Percentiles rank a stretch among this genome's conserved stretches.
Conservation (phyloP, 331 rosid species). For the Ulmus americana region DNA sequence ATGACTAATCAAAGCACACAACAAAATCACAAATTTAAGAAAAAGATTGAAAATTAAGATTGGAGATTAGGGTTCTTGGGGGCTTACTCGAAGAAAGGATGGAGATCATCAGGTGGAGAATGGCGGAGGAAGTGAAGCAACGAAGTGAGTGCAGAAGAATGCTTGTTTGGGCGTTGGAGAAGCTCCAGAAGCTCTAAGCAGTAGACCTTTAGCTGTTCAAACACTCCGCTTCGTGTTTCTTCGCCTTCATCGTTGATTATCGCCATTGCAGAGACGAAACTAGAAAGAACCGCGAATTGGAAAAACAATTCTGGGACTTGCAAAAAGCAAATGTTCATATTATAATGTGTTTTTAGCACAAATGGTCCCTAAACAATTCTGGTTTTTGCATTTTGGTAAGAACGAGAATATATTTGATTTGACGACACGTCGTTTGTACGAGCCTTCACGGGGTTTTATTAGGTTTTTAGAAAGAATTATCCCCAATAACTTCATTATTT, state of each 20-base stretch:
- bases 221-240: conserved; percentile 31
- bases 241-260: not conserved
- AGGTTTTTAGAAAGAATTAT: too few species aligned
- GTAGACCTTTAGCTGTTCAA: conserved; percentile 47
- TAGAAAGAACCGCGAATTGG: conserved; percentile 3
- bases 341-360: too few species aligned
- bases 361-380: too few species aligned
- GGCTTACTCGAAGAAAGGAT: conserved; percentile 72
- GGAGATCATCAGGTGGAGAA: conserved; percentile 45
- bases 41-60: not conserved
- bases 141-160: conserved; percentile 39
- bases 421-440: too few species aligned
- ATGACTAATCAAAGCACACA: not conserved
- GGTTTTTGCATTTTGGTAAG: too few species aligned
- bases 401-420: too few species aligned
- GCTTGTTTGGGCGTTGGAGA: conserved; percentile 51
- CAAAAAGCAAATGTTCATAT: too few species aligned
- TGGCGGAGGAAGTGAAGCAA: conserved; percentile 50
- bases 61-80: not conserved
- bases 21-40: not conserved
- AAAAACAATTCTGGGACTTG: not conserved
- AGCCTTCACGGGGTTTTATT: too few species aligned
- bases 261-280: not conserved
- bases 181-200: conserved; percentile 70
- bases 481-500: too few species aligned